These are phyloP conservation scores for Astrothelium macrocarpum DNA, from an alignment of 495 filamentous ascomycete species.

Conservation along the genomic window DNA sequence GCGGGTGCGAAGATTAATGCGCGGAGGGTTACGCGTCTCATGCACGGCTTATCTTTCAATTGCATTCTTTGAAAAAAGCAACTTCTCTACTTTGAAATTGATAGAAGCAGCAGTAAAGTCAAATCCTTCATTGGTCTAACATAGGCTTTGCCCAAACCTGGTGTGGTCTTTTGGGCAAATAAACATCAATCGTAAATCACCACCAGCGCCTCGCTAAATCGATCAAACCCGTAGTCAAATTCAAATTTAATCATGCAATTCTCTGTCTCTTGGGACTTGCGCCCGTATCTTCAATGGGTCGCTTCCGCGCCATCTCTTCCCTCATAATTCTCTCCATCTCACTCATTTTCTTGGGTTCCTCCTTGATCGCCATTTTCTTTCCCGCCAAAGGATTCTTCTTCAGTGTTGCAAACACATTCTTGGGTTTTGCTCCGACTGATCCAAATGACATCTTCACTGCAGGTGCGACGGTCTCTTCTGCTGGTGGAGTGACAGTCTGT, in stretches of 20 bases:
- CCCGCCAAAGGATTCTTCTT: slow-evolving; percentile 23
- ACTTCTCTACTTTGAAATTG: no score
- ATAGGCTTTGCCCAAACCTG: no score
- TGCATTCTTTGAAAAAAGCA: neutral
- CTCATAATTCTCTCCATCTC: slow-evolving; percentile 29
- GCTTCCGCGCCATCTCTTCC: slow-evolving; percentile 28
- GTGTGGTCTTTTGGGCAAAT: no score
- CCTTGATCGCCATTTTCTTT: slow-evolving; percentile 15
- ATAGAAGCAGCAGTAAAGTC: no score
- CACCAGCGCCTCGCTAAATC: slow-evolving; percentile 11
- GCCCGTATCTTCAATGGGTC: slow-evolving; percentile 11
- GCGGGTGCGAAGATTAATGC: no score
- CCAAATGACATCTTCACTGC: slow-evolving; percentile 18
- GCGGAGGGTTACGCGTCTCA: no score
- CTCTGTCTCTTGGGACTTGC: slow-evolving; percentile 17
- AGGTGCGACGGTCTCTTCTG: slow-evolving; percentile 9
- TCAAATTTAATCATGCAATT: slow-evolving; percentile 8
- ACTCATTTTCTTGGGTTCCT: slow-evolving; percentile 29
- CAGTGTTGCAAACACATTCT: slow-evolving; percentile 23
- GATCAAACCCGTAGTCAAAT: neutral
- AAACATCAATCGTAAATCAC: neutral
- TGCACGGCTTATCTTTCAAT: no score
- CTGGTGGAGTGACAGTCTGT: neutral
- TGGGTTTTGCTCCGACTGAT: slow-evolving; percentile 14
- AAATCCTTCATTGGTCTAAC: no score